Base-by-base conservation (phyloP, 225 moss, liverwort and hornwort genomes). In the Bryum argenteum region DNA sequence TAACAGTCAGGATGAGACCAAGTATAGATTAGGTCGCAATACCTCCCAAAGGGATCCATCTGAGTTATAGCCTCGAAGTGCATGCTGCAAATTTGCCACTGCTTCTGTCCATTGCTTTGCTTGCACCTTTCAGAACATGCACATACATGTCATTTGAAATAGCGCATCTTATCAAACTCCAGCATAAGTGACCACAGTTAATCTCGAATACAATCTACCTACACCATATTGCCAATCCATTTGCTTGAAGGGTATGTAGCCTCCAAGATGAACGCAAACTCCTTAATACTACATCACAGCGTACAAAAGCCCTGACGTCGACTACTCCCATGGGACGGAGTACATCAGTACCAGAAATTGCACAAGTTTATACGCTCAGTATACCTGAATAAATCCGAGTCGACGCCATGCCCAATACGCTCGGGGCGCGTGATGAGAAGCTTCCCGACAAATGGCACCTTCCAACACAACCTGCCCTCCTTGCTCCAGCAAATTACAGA, bases 381-480 rank as follows among this genome's bases (percentile, higher is more conserved):
- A 42, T 65, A 97, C 97, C 89, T 91, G 91, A 65, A 98, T 86
- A 63, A 92, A 84, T 56, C 98, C 98, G 71, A 94, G 89, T 67
- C 91, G 94, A 71, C 94, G 98, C 91, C 89, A 98, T n/a, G 98
- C 98, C 98, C 98, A 98, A 79, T 87, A 98, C 52, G 94, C 94
- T 75, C 92, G 91, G 63, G 92, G 90, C 16, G 98, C 92, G 70
- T 79, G 89, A 71, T 94, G 82, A 69, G 89, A 87, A 68, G 88
- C 88, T 79, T 86, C 87, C 76, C 80, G 85, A 81, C 94, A 94
- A 9, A 91, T 89, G 57, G 91, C 94, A 74, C 85, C 74, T 83
- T 92, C 94, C 77, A 92, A 72, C 69, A 89, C 68, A 80, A 89
- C 84, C 74, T 94, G 92, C 48, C 91, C 91, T 76, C 81, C 88